Evolutionary conservation across 1,139 yeast species (phyloP), one percentile per base, ranked within the genome.

Genomic region (Pichia sp.): DNA sequence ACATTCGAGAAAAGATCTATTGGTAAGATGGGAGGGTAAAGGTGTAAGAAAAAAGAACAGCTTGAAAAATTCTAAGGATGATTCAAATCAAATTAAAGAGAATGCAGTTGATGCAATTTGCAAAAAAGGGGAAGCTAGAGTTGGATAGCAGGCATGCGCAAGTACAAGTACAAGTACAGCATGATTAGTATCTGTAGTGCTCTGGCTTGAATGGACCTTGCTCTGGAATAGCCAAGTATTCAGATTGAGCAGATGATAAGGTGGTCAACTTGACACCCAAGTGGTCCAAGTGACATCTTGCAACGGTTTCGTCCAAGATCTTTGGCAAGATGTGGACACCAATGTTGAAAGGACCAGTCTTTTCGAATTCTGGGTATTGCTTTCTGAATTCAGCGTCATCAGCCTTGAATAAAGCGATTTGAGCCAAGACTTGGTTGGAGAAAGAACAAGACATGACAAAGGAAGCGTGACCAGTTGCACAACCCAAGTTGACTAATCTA

Each of bases 381-480:
- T 72, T 58, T 70, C 86, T 83, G 86, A 91, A 91, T 49, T 63
- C 77, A 47, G 65, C 71, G 69, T 91, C 88, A 48, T 82, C 63
- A 58, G 94, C 80, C 69, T 88, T 91, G 94, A 74, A 91, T 63
- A 91, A 76, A 60, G 98, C 99, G 60, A 93, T 88, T 77, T 91
- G 99, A 57, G 99, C 99, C 66, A 91, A 77, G 51, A 91, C 98
- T 74, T 91, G 99, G 84, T 91, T 91, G 57, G 97, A 86, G 94
- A 91, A 91, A 43, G 98, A 91, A 76, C 98, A 91, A 49, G 97
- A 88, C 99, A 91, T 91, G 63, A 91, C 98, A 64, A 91, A 91
- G 37, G 97, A 87, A 44, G 98, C 84, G 77, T 91, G 99, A 63
- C 99, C 99, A 62, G 98, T 93, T 64, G 98, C 99, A 74, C 98